phyloP scores from a whole-genome alignment of 139 green algal species.

The Tetraselmis striata region DNA sequence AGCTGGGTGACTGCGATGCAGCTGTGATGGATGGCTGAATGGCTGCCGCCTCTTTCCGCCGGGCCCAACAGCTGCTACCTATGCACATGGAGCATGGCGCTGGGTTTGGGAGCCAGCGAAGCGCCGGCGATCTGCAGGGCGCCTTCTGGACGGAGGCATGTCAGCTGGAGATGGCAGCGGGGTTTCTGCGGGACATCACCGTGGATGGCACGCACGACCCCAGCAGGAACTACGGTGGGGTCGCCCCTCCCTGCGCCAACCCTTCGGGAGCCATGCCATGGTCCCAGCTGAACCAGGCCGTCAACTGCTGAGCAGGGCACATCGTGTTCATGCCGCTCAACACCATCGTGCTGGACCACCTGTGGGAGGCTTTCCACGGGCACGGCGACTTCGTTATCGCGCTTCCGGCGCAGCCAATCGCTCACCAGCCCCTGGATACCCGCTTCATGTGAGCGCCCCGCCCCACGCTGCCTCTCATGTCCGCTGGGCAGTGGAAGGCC shows the following conservation, averaged over 20 bases:
- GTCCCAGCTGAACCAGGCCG: neutral
- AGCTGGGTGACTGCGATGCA: neutral
- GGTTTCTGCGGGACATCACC: neutral
- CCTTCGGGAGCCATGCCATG: neutral
- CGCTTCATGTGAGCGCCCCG: neutral
- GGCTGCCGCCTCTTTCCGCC: neutral
- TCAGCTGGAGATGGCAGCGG: neutral
- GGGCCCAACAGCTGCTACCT: neutral
- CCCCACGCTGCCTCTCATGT: neutral
- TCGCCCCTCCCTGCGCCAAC: neutral
- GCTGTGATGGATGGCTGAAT: neutral
- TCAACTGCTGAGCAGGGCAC: no score
- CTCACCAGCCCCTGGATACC: neutral
- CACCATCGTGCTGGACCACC: neutral
- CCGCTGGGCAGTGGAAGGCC: no score
- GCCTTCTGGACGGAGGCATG: neutral
- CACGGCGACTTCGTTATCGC: neutral
- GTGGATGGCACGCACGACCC: neutral
- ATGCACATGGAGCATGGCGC: no score
- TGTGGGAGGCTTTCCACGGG: neutral
- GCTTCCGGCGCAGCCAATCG: neutral
- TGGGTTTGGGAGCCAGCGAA: neutral
- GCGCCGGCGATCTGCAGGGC: neutral
- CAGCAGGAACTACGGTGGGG: neutral
- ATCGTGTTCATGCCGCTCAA: neutral